phyloP scores from a whole-genome alignment of 345 rosid genomes.

The Brassica incana region DNA sequence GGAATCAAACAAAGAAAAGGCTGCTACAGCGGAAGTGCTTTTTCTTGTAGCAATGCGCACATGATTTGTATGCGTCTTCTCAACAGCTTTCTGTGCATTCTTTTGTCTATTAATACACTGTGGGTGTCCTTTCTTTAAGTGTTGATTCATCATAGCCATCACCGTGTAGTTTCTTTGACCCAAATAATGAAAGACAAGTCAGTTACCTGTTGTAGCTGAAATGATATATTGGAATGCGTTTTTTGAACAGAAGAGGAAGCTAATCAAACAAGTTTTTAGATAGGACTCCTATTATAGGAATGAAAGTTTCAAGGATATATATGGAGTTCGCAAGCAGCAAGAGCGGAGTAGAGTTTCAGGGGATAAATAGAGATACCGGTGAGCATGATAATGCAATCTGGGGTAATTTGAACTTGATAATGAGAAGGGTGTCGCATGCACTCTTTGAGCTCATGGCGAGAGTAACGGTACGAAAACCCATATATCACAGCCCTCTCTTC shows the following conservation, averaged over 20 bases:
- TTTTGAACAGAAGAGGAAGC: neutral
- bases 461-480: conserved; percentile 74
- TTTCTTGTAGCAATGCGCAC: conserved; percentile 60
- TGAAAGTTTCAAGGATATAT: neutral
- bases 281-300: neutral
- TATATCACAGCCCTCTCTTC: conserved; percentile 79
- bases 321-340: neutral
- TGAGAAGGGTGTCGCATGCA: conserved; percentile 79
- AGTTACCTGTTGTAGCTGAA: conserved; percentile 65
- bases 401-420: conserved; percentile 67
- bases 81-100: conserved; percentile 20
- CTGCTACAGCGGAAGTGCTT: conserved; percentile 73
- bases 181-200: conserved; percentile 78
- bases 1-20: conserved; percentile 83
- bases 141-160: conserved; percentile 66
- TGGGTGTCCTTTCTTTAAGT: neutral
- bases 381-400: conserved; percentile 78
- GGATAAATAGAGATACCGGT: conserved; percentile 47
- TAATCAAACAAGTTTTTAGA: neutral
- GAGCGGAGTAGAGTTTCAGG: neutral
- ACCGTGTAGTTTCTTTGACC: conserved; percentile 76
- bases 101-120: conserved; percentile 21
- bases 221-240: neutral
- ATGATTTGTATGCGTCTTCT: conserved; percentile 27
- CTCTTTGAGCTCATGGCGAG: conserved; percentile 85